phyloP scores from a whole-genome alignment of 2,329 filamentous ascomycete species.

The Aspergillus latus region DNA sequence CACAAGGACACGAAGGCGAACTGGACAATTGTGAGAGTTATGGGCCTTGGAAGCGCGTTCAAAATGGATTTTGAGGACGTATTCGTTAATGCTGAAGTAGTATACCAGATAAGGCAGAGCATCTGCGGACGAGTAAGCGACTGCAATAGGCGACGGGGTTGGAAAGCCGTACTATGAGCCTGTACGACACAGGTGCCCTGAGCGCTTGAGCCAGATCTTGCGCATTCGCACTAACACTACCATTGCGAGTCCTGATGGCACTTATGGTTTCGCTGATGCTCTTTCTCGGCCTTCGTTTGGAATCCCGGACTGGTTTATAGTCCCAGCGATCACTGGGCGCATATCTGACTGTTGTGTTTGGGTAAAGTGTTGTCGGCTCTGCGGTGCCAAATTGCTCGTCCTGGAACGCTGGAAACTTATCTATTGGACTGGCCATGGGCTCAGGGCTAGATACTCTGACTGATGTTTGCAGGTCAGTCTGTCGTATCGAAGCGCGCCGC shows the following conservation, averaged over 20 bases:
- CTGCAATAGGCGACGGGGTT: neutral
- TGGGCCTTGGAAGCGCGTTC: slow-evolving; percentile 84
- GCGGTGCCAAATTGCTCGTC: slow-evolving; percentile 36
- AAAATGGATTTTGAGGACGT: slow-evolving; percentile 97
- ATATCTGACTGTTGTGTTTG: slow-evolving; percentile 32
- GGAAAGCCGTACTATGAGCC: slow-evolving; percentile 68
- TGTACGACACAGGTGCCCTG: slow-evolving; percentile 83
- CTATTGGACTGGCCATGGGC: slow-evolving; percentile 36
- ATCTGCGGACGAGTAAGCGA: slow-evolving; percentile 54
- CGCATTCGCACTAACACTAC: slow-evolving; percentile 87
- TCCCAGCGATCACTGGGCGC: slow-evolving; percentile 59
- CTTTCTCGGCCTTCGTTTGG: slow-evolving; percentile 71
- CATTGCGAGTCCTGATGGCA: slow-evolving; percentile 75
- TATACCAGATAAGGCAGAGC: slow-evolving; percentile 89
- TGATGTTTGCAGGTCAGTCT: slow-evolving; percentile 35
- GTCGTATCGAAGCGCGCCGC: slow-evolving; percentile 40
- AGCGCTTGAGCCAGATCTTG: slow-evolving; percentile 91
- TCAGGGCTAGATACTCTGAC: slow-evolving; percentile 31
- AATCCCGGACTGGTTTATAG: slow-evolving; percentile 34
- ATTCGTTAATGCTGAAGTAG: slow-evolving; percentile 92
- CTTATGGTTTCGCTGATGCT: slow-evolving; percentile 86
- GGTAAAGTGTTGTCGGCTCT: slow-evolving; percentile 27
- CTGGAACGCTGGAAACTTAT: slow-evolving; percentile 46
- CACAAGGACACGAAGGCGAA: slow-evolving; percentile 89
- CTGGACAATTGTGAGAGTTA: slow-evolving; percentile 88